phyloP scores from a whole-genome alignment of 225 moss, liverwort and hornwort species.

The Bryoerythrophyllum caledonicum region DNA sequence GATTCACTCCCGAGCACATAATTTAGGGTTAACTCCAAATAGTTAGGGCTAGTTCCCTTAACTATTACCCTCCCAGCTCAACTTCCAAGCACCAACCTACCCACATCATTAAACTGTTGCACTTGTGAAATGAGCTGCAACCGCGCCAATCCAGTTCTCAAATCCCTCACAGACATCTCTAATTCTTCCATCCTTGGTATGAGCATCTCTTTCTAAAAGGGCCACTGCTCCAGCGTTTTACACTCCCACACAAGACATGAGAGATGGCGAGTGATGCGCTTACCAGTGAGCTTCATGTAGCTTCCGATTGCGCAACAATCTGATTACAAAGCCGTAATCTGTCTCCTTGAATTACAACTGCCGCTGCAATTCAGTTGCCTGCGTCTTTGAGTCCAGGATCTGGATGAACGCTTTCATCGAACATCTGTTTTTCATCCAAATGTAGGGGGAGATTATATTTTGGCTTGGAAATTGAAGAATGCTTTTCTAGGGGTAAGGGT shows the following conservation, averaged over 20 bases:
- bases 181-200: no score
- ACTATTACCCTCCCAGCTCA: not conserved
- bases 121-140: constrained; percentile 2
- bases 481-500: no score
- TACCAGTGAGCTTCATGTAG: not conserved
- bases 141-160: constrained; percentile 1
- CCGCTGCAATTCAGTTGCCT: not conserved
- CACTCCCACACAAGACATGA: no score
- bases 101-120: constrained; percentile 4
- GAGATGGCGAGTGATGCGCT: not conserved
- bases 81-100: not conserved
- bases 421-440: no score
- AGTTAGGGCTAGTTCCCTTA: not conserved
- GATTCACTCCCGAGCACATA: not conserved
- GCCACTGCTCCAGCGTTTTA: no score
- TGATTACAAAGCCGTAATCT: not conserved
- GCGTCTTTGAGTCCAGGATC: not conserved
- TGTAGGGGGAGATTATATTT: no score
- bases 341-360: not conserved
- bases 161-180: not conserved
- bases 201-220: no score
- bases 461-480: no score
- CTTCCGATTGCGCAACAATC: not conserved
- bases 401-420: not conserved
- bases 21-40: not conserved